Evolutionary conservation across 768 basidiomycete genomes (phyloP).

Genomic region (Leccinum ochraceum): DNA sequence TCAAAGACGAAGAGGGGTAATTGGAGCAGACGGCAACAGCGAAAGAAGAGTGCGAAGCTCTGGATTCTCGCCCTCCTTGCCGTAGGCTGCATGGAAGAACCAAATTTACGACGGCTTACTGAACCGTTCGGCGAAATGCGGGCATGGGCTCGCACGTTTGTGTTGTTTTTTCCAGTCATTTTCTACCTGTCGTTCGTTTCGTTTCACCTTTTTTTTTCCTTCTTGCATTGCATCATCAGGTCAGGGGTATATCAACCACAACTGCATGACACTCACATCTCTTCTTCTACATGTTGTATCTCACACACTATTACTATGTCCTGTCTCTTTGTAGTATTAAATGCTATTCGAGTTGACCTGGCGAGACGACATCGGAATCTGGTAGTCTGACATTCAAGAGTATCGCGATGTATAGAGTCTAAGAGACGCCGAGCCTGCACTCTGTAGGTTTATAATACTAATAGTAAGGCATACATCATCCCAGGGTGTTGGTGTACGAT

Average conservation of each 20-base stretch:
- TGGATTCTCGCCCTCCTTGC: slow-evolving; percentile 82
- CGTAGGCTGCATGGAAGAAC: slow-evolving; percentile 75
- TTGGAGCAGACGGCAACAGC: slow-evolving; percentile 74
- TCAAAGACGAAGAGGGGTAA: slow-evolving; percentile 91
- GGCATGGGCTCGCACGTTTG: neutral
- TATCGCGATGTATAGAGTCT: slow-evolving; percentile 67
- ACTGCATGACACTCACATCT: slow-evolving; percentile 7
- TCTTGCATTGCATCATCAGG: slow-evolving; percentile 12
- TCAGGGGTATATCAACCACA: slow-evolving; percentile 13
- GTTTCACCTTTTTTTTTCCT: neutral
- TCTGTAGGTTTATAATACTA: too few species aligned
- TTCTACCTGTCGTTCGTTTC: slow-evolving; percentile 21
- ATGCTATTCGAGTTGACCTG: neutral
- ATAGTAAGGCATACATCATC: too few species aligned
- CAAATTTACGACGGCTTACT: slow-evolving; percentile 63
- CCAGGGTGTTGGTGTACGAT: too few species aligned
- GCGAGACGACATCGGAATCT: slow-evolving; percentile 64
- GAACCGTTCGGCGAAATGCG: slow-evolving; percentile 15
- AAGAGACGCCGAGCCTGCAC: neutral
- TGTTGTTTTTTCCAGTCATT: neutral
- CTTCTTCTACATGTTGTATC: slow-evolving; percentile 13
- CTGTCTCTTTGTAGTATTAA: slow-evolving; percentile 9
- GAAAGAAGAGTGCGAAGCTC: slow-evolving; percentile 80
- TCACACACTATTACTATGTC: slow-evolving; percentile 2
- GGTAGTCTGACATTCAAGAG: slow-evolving; percentile 70